These are phyloP conservation scores for Torulaspora globosa DNA, from an alignment of 1,139 yeast species.

Conservation along the genomic window DNA sequence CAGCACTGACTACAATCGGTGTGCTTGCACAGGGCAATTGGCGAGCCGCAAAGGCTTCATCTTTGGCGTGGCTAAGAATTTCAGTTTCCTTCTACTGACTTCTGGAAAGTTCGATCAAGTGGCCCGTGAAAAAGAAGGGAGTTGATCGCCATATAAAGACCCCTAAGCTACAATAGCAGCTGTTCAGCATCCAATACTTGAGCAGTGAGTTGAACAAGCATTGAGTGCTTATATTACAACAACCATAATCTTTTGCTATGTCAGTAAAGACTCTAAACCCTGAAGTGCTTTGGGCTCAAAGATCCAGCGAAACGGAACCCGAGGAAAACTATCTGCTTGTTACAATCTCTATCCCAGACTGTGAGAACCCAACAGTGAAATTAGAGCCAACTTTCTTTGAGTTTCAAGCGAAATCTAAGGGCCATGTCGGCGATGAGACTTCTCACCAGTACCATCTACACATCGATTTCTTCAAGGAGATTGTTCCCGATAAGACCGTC, in stretches of 20 bases:
- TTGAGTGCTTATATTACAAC: not conserved
- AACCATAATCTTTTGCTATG: constrained; percentile 5
- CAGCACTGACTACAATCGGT: not conserved
- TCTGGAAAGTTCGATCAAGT: constrained; percentile 14
- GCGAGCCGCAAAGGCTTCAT: not conserved
- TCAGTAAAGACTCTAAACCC: constrained; percentile 25
- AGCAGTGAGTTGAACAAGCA: not conserved
- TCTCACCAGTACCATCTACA: constrained; percentile 50
- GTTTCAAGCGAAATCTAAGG: constrained; percentile 44
- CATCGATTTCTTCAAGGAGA: constrained; percentile 67
- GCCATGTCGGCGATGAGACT: constrained; percentile 49
- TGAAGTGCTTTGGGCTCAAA: constrained; percentile 90
- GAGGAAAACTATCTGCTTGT: constrained; percentile 71
- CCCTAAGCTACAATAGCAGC: not conserved
- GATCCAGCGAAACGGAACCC: constrained; percentile 69
- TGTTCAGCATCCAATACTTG: not conserved
- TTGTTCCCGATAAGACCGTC: constrained; percentile 61
- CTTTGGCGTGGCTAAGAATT: not conserved
- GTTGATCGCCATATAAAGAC: constrained; percentile 5
- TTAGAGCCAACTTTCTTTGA: constrained; percentile 56
- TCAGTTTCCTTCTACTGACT: constrained; percentile 4
- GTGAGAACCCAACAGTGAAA: constrained; percentile 57
- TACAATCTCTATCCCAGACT: constrained; percentile 72
- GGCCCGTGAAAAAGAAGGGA: constrained; percentile 8
- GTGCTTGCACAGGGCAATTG: not conserved